phyloP scores from a whole-genome alignment of 2,329 filamentous ascomycete genomes.

The Chaetomiaceae sp. region DNA sequence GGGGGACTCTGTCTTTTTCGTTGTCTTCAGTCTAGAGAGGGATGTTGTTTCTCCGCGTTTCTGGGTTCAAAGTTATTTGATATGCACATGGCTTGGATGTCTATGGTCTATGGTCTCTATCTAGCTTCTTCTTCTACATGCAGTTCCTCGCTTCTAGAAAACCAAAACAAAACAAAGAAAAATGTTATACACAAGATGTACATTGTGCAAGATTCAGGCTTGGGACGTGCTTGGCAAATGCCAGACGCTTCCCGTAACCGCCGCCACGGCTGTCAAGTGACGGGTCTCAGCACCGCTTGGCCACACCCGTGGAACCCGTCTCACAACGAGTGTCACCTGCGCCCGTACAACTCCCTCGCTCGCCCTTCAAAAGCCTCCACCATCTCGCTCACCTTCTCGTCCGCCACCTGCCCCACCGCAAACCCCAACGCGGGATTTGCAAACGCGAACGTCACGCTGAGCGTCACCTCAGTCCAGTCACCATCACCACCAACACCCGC shows the following conservation, averaged over 20 bases:
- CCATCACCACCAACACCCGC: no score
- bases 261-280: no score
- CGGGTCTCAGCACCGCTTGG: no score
- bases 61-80: conserved; percentile 1
- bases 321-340: background rate
- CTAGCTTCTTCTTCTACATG: conserved; percentile 10
- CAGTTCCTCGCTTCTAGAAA: conserved; percentile 3
- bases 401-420: conserved; percentile 73
- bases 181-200: background rate
- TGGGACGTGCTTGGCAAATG: no score
- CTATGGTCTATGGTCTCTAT: conserved; percentile 2
- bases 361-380: conserved; percentile 86
- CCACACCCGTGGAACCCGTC: background rate
- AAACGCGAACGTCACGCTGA: conserved; percentile 78
- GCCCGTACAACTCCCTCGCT: conserved; percentile 53
- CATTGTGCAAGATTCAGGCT: no score
- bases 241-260: no score
- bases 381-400: conserved; percentile 81
- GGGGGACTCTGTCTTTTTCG: background rate
- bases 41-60: background rate
- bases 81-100: conserved; percentile 2
- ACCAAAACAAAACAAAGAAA: conserved; percentile 5
- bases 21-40: conserved; percentile 5
- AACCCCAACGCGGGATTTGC: conserved; percentile 81
- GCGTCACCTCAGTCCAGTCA: conserved; percentile 68